Percentiles rank a stretch among this genome's conserved stretches.
Conservation (phyloP, 2,329 filamentous ascomycete genomes). For the Plectosphaerella sp. region DNA sequence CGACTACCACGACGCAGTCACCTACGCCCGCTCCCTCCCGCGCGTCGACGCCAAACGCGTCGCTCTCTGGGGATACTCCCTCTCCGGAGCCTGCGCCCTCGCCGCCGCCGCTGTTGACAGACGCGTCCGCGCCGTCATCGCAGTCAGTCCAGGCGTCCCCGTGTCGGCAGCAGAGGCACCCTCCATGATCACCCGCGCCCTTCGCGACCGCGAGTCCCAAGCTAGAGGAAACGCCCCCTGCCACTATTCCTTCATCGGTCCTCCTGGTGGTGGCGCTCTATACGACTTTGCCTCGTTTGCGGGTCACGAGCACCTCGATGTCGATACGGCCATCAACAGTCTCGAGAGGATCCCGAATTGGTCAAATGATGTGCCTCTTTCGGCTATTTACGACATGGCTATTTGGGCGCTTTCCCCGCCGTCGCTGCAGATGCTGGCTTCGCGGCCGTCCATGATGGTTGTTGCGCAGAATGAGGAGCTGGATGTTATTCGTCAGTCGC, state of each 20-base stretch:
- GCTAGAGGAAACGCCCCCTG: constrained; percentile 30
- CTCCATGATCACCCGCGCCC: neutral
- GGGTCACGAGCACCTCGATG: no score
- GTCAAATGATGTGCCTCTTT: no score
- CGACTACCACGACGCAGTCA: constrained; percentile 31
- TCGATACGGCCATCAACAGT: no score
- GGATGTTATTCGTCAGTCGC: neutral
- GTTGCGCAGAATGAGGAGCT: constrained; percentile 20
- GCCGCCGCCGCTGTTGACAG: constrained; percentile 21
- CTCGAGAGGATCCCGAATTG: no score
- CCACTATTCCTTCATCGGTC: constrained; percentile 25
- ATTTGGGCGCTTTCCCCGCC: constrained; percentile 12
- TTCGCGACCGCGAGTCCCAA: constrained; percentile 33
- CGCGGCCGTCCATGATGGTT: constrained; percentile 18
- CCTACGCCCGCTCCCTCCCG: constrained; percentile 37
- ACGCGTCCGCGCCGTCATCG: constrained; percentile 16
- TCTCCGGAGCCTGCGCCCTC: constrained; percentile 19
- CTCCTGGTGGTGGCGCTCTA: constrained; percentile 11
- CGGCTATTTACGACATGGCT: neutral
- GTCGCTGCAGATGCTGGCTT: neutral
- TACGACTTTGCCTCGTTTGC: neutral
- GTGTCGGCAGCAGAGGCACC: no score
- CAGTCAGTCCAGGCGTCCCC: neutral
- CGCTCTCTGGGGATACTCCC: constrained; percentile 24
- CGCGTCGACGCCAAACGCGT: constrained; percentile 25